A percentile compares a stretch with the other conserved stretches of the same genome.
Evolutionary conservation across 192 early-diverging fungal genomes (phyloP).

Genomic region (Coemansia sp.): DNA sequence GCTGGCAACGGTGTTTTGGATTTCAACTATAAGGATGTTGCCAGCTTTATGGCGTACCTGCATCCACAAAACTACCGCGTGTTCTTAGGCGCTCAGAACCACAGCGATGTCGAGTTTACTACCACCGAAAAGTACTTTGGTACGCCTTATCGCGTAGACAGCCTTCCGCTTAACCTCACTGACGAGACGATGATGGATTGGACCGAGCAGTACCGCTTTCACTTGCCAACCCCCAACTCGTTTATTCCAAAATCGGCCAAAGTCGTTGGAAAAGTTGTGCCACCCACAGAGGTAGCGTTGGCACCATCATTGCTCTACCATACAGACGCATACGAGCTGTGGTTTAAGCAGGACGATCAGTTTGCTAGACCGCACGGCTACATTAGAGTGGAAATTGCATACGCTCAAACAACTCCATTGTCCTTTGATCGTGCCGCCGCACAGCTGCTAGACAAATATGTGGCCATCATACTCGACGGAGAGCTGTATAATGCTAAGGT

Average conservation of each 20-base stretch:
- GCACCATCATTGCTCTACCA: conserved; percentile 11
- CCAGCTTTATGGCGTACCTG: neutral
- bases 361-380: conserved; percentile 80
- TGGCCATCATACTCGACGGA: neutral
- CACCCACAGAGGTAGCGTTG: neutral
- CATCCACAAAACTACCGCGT: neutral
- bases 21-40: neutral
- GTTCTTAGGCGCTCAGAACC: neutral
- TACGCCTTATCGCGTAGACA: neutral
- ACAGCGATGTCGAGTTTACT: neutral
- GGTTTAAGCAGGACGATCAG: conserved; percentile 89
- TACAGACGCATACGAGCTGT: conserved; percentile 55
- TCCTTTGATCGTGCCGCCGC: neutral
- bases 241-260: neutral
- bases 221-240: neutral
- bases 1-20: neutral
- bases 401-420: neutral
- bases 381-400: neutral
- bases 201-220: neutral
- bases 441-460: neutral
- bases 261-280: neutral
- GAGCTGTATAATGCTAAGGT: neutral
- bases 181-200: neutral
- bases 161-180: neutral
- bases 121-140: neutral